Percentiles rank a stretch among this genome's conserved stretches.
Evolutionary conservation across 139 green algal genomes (phyloP).

Genomic region (Raphidocelis subcapitata): DNA sequence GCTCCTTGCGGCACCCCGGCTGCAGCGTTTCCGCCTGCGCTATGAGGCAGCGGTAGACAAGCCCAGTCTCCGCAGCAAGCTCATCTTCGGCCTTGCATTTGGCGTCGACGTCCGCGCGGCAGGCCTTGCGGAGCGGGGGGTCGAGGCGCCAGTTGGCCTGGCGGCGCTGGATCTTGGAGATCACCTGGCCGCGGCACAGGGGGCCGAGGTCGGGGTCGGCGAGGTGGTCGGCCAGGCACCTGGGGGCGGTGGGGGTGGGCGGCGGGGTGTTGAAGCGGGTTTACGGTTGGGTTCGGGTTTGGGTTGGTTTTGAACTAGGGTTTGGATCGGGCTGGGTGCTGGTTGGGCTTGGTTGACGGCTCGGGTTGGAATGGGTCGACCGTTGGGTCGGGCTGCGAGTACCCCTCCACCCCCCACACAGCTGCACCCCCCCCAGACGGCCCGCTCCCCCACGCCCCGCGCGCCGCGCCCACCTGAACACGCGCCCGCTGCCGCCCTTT

Average conservation of each 20-base stretch:
- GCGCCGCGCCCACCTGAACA: conserved; percentile 51
- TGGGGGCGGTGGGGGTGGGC: background rate
- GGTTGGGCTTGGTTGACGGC: too few relatives aligned
- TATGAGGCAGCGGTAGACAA: conserved; percentile 76
- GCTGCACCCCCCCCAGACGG: too few relatives aligned
- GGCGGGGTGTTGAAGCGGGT: too few relatives aligned
- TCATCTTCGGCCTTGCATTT: conserved; percentile 23
- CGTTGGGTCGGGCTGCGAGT: too few relatives aligned
- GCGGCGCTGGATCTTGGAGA: conserved; percentile 58
- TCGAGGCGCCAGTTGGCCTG: conserved; percentile 76
- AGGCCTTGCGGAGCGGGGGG: conserved; percentile 33
- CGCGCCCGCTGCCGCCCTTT: conserved; percentile 46
- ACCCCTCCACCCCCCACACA: too few relatives aligned
- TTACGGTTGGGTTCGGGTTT: too few relatives aligned
- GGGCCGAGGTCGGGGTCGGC: conserved; percentile 67
- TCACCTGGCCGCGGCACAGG: conserved; percentile 59
- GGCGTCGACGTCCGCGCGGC: conserved; percentile 10
- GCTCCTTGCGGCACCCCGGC: conserved; percentile 64
- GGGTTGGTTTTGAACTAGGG: too few relatives aligned
- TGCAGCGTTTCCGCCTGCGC: conserved; percentile 48
- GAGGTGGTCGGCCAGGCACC: conserved; percentile 76
- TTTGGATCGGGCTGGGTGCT: too few relatives aligned
- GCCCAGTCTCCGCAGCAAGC: conserved; percentile 21
- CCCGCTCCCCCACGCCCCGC: too few relatives aligned
- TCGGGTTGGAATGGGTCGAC: too few relatives aligned